phyloP scores from a whole-genome alignment of 192 early-diverging fungal species.

The Haplosporangium gracile region DNA sequence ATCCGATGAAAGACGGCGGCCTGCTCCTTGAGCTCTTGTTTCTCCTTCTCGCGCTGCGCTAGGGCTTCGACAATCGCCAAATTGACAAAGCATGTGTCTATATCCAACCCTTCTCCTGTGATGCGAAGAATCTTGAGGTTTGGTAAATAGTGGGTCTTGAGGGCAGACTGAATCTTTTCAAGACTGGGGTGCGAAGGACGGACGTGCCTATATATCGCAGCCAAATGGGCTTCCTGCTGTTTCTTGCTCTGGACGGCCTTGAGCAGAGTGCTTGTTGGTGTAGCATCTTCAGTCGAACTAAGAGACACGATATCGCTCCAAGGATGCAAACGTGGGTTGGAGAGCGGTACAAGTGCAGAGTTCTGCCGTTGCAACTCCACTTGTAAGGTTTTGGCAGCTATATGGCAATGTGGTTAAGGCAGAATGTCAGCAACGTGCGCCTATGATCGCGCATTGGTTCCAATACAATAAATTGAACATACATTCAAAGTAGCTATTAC shows the following conservation, averaged over 20 bases:
- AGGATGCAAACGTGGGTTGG: too few species aligned
- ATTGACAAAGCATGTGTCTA: slow-evolving; percentile 25
- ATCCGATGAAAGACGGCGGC: slow-evolving; percentile 14
- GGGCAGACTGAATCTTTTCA: slow-evolving; percentile 4
- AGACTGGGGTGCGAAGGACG: neutral
- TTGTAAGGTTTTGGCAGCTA: too few species aligned
- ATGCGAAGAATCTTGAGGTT: slow-evolving; percentile 1
- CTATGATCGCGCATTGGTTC: too few species aligned
- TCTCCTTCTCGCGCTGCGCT: slow-evolving; percentile 15
- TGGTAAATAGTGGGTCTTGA: neutral
- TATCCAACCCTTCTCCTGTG: neutral
- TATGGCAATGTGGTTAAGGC: too few species aligned
- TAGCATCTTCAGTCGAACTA: neutral
- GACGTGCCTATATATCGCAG: neutral
- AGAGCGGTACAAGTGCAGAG: too few species aligned
- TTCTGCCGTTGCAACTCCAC: too few species aligned
- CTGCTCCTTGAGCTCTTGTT: slow-evolving; percentile 8
- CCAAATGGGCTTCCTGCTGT: neutral
- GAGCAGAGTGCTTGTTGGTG: slow-evolving; percentile 1
- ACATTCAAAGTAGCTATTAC: too few species aligned
- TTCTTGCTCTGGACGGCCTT: slow-evolving; percentile 3
- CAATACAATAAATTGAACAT: too few species aligned
- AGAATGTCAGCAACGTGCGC: too few species aligned
- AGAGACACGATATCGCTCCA: too few species aligned
- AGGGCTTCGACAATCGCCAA: slow-evolving; percentile 15